Base-by-base conservation (phyloP, 345 rosid species). In the Populus alba region DNA sequence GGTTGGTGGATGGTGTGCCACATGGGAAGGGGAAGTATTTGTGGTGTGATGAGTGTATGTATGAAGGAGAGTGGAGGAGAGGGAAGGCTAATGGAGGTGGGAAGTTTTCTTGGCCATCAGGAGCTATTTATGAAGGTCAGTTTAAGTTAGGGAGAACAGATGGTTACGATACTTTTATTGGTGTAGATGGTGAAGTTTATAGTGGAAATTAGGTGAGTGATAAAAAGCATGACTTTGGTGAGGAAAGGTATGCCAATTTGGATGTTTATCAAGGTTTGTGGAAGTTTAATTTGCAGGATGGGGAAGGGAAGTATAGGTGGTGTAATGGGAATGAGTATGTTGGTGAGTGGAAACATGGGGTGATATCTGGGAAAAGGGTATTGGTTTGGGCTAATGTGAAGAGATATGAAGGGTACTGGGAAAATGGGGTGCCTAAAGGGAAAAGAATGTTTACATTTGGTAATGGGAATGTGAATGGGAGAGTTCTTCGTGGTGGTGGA, bases 11-110 rank as follows among this genome's bases (percentile, higher is more conserved):
- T 0, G 78, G 84, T 47, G 84, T 89, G 11, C 97, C 94, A 0
- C 88, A 92, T 70, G 94, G 93, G 37, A 79, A 79, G 31, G 97
- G 94, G 29, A 89, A 89, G 87, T 90, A 92, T 81, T 80, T 90
- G 2, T 90, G 94, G 97, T 82, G 82, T 8, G 93, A 92, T 63
- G 94, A 94, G 11, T 90, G 94, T 63, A 89, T 92, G 92, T 90
- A 90, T 78, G 88, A 87, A 41, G 94, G 97, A 0, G 89, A 89
- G 66, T 92, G 97, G 97, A 70, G 71, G 76, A 74, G 76, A 37
- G 94, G 94, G 23, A 89, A 75, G 77, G 88, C 92, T 27, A 77
- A 78, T 20, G 94, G 97, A 10, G 82, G 80, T 35, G 97, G 97
- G 4, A 84, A 87, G 74, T 92, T 90, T 79, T 87, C 93, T 2